phyloP scores from a whole-genome alignment of 108 stramenopile genomes.

The Bacterosira constricta region DNA sequence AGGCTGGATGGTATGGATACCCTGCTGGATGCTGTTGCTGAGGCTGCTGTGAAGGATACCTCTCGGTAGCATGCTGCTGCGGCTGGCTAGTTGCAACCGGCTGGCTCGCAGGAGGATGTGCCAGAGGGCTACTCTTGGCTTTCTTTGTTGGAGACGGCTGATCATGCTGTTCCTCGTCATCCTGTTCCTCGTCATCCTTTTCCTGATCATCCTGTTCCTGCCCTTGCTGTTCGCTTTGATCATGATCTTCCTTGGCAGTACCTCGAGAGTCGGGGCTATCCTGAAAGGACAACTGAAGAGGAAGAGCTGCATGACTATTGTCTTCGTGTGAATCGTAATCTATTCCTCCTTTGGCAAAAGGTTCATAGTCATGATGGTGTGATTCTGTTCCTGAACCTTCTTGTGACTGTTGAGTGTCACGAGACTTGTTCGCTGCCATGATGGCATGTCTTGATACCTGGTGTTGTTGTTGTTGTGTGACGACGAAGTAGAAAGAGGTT shows the following conservation, averaged over 20 bases:
- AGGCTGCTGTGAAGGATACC: neutral
- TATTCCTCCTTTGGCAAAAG: constrained; percentile 1
- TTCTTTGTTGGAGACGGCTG: neutral
- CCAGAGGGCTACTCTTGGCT: neutral
- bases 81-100: neutral
- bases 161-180: neutral
- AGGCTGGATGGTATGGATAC: constrained; percentile 20
- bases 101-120: neutral
- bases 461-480: neutral
- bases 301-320: constrained; percentile 31
- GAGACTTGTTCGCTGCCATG: too few species aligned
- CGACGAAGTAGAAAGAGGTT: neutral
- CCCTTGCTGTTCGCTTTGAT: neutral
- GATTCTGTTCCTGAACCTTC: too few species aligned
- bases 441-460: constrained; percentile 15
- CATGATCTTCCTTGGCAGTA: neutral
- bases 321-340: constrained; percentile 38
- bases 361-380: neutral
- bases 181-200: neutral
- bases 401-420: too few species aligned
- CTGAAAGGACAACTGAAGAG: constrained; percentile 41
- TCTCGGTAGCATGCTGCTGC: constrained; percentile 2
- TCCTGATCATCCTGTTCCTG: neutral
- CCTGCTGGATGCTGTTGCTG: neutral
- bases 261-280: constrained; percentile 23